Base-by-base conservation (phyloP, 2,329 filamentous ascomycete genomes). In the Alternaria solani region DNA sequence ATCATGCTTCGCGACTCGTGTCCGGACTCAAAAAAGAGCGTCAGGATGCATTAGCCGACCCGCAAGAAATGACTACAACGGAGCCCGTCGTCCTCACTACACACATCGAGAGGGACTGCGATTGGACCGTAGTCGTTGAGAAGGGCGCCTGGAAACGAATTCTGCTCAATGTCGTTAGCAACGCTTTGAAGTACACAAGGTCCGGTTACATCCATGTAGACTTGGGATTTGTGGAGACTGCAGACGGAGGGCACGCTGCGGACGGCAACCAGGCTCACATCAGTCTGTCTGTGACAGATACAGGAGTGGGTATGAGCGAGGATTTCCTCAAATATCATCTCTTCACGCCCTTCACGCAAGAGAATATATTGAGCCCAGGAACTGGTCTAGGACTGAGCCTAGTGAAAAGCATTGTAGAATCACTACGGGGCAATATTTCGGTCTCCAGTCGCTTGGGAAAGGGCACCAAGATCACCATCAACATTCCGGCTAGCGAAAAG, bases 271-370 rank as follows among this genome's bases (percentile, higher is more conserved):
- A 42, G 16, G 59, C 62, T 2, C 59, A 57, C n/a, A 61, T 70
- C n/a, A 63, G 34, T 38, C 59, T 87, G n/a, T 62, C 61, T 20
- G 68, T 72, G 32, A 51, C 58, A 20, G 70, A 73, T 42, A 67
- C 68, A 1, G 70, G 70, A 5, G 62, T 61, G 18, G 70, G 70
- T n/a, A 73, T 73, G 62, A 67, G 63, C 20, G 39, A 51, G 18
- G 65, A 70, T 18, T 73, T 66, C 38, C 58, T 71, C 20, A 51
- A 66, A 57, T 56, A 63, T 20, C 55, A 63, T 26, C 46, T 72
- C 23, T 72, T 64, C 34, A 64, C 60, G 20, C 66, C 70, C 9
- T 73, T 73, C 38, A 62, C 60, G 9, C 70, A 73, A 56, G 70
- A 70, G 46, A 65, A 68, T 30, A 46, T 53, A 18, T 44, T 70